Evolutionary conservation across 139 green algal genomes (phyloP).

Genomic region (Coccomyxa sp.): DNA sequence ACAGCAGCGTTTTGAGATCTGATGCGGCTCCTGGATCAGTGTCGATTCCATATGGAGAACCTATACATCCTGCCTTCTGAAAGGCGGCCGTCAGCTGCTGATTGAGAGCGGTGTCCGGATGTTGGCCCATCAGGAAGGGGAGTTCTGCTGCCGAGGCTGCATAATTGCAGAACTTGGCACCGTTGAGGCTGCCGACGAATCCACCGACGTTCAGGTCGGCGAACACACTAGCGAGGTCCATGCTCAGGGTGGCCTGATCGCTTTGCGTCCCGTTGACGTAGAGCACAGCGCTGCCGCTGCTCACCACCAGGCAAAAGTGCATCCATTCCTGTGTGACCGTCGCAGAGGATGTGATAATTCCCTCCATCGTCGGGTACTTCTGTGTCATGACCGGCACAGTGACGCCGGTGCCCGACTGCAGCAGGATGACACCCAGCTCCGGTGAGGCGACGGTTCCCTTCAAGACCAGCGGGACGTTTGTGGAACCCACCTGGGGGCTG

Average conservation of each 20-base stretch:
- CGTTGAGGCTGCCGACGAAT: neutral
- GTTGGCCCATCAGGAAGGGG: neutral
- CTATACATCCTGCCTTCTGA: conserved; percentile 1
- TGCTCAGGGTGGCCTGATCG: neutral
- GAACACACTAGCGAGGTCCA: neutral
- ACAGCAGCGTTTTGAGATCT: neutral
- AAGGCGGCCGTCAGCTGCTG: neutral
- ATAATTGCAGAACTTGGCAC: conserved; percentile 1
- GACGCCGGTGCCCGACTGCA: neutral
- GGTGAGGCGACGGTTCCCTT: neutral
- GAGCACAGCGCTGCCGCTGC: neutral
- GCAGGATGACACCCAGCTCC: neutral
- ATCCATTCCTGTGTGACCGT: neutral
- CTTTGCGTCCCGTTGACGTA: neutral
- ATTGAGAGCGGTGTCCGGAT: neutral
- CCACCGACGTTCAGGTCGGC: neutral
- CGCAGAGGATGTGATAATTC: neutral
- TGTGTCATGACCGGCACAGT: neutral
- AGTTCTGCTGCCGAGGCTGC: neutral
- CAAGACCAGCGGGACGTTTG: neutral
- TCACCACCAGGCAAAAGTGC: neutral
- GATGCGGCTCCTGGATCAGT: neutral
- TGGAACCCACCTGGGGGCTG: neutral
- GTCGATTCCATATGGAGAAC: neutral
- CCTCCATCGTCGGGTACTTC: neutral